These are phyloP conservation scores for Moniliophthora roreri DNA, from an alignment of 1,284 basidiomycete species.

Conservation along the genomic window DNA sequence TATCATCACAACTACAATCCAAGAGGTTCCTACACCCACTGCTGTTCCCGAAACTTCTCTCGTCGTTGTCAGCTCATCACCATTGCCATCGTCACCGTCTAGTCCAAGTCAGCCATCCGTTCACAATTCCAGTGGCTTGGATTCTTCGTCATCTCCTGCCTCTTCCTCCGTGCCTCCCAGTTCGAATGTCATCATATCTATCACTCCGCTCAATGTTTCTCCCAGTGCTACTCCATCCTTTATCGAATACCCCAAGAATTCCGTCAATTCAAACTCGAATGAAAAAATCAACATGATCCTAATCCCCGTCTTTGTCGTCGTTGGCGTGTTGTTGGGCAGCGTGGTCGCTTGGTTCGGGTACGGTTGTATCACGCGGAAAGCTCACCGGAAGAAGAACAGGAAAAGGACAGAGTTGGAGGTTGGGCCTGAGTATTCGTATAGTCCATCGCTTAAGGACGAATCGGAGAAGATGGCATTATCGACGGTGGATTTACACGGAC, in stretches of 20 bases:
- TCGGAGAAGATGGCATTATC: background rate
- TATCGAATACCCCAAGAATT: slow-evolving; percentile 9
- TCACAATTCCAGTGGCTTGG: background rate
- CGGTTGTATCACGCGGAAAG: slow-evolving; percentile 25
- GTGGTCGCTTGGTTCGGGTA: slow-evolving; percentile 28
- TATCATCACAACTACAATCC: background rate
- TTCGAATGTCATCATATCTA: slow-evolving; percentile 10
- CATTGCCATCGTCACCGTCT: too few relatives aligned
- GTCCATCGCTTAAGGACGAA: background rate
- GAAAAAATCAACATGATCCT: slow-evolving; percentile 26
- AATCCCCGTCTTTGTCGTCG: slow-evolving; percentile 29
- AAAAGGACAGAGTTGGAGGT: slow-evolving; percentile 12
- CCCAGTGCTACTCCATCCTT: slow-evolving; percentile 7
- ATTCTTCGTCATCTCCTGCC: slow-evolving; percentile 12
- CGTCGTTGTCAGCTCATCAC: background rate
- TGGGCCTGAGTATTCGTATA: slow-evolving; percentile 9
- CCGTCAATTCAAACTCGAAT: slow-evolving; percentile 6
- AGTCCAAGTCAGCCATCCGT: too few relatives aligned
- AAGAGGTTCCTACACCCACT: background rate
- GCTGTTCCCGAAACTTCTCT: background rate
- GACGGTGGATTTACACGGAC: background rate
- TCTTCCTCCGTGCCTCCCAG: slow-evolving; percentile 10
- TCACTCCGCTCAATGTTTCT: slow-evolving; percentile 6
- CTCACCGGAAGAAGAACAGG: slow-evolving; percentile 4
- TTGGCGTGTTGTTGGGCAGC: slow-evolving; percentile 27